Base-by-base conservation (phyloP, 345 rosid genomes). In the Brassica rapa region DNA sequence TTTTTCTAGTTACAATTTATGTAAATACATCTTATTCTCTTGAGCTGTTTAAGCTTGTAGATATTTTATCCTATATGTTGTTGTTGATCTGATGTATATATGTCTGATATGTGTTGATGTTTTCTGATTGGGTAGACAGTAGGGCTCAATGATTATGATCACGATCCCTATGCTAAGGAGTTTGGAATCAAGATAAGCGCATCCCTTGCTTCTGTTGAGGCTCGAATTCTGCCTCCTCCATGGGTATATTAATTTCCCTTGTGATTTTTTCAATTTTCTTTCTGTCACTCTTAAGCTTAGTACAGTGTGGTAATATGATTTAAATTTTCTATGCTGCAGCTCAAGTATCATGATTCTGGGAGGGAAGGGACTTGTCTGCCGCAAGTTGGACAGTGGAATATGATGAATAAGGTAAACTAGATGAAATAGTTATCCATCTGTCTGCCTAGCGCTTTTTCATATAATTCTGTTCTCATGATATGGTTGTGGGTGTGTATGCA, bases 351-450 rank as follows among this genome's bases (percentile, higher is more conserved):
- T 53, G 98, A 93, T 21, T 91, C 96, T 1, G 98, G 98, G 16
- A 86, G 90, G 77, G 95, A 93, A 81, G 90, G 84, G 85, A 87
- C 87, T 75, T 91, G 97, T 79, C 80, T 88, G 49, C 99, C 99
- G 46, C 93, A 93, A 79, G 94, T 93, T 70, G 99, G 99, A 1
- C 97, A 92, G 57, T 96, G 99, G 99, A 96, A 96, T 63, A 96
- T 96, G 99, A 93, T 91, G 99, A 93, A 96, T 10, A 96, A 93
- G 89, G 99, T 96, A 88, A 88, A n/a, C 30, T 33, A n/a, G 14
- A 57, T 32, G 63, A 74, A 68, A 29, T 27, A 5, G 61, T 51
- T 27, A 39, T 30, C 27, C 53, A n/a, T 39, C 61, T 66, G 15
- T 53, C 56, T 62, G 15, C 39, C 9, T 49, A 16, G 15, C 16